A percentile compares a stretch with the other conserved stretches of the same genome.
Evolutionary conservation across 2,329 filamentous ascomycete genomes (phyloP).

Genomic region (Aspergillus aculeatinus): DNA sequence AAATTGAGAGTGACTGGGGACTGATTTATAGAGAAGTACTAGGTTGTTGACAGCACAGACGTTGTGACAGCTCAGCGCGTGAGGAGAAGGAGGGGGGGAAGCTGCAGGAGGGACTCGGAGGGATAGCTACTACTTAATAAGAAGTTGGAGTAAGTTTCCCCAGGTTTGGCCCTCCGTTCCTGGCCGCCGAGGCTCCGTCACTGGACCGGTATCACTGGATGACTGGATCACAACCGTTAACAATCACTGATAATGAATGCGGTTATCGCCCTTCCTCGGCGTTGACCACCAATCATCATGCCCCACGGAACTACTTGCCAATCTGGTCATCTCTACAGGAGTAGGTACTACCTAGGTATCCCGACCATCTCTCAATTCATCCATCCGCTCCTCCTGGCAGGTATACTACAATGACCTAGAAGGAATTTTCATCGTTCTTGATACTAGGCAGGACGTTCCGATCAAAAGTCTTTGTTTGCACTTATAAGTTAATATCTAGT

Average conservation of each 20-base stretch:
- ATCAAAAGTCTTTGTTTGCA: neutral
- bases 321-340: neutral
- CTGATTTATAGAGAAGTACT: neutral
- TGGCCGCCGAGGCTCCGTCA: neutral
- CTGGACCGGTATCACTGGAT: too few species aligned
- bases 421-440: neutral
- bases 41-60: neutral
- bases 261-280: neutral
- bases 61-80: neutral
- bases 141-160: neutral
- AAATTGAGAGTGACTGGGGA: neutral
- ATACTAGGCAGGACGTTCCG: neutral
- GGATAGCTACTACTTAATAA: neutral
- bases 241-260: neutral
- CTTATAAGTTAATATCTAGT: neutral
- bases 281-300: neutral
- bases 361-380: neutral
- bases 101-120: neutral
- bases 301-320: conserved; percentile 1
- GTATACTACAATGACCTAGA: neutral
- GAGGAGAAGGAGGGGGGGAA: neutral
- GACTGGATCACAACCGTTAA: neutral
- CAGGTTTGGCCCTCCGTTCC: neutral
- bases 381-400: neutral
- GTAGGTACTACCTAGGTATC: too few species aligned